phyloP scores from a whole-genome alignment of 139 green algal genomes.

The Nannochloris sp. region DNA sequence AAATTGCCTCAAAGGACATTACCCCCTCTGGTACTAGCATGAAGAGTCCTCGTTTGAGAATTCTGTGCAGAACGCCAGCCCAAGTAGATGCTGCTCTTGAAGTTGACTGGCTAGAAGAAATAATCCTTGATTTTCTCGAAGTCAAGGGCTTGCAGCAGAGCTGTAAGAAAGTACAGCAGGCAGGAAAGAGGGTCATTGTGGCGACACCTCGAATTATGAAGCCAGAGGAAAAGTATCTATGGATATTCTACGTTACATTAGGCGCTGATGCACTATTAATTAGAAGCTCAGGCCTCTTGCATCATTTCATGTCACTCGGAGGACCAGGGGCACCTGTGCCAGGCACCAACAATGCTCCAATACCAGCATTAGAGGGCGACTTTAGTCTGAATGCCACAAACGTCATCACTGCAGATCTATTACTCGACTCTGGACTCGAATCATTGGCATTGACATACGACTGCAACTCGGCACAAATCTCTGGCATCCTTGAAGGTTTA shows the following conservation, averaged over 20 bases:
- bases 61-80: constrained; percentile 65
- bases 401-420: constrained; percentile 41
- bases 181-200: constrained; percentile 46
- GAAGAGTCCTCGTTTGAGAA: constrained; percentile 6
- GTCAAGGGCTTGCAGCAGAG: constrained; percentile 67
- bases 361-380: constrained; percentile 62
- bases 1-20: neutral
- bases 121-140: constrained; percentile 80
- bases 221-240: constrained; percentile 64
- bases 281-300: constrained; percentile 50
- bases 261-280: constrained; percentile 67
- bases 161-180: constrained; percentile 36
- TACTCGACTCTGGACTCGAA: constrained; percentile 42
- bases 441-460: constrained; percentile 66
- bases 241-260: constrained; percentile 65
- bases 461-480: constrained; percentile 61
- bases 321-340: constrained; percentile 21
- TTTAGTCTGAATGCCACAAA: constrained; percentile 81
- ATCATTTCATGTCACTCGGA: constrained; percentile 48
- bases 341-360: neutral
- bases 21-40: neutral
- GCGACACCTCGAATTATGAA: constrained; percentile 69
- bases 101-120: constrained; percentile 62
- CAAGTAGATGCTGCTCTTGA: constrained; percentile 50
- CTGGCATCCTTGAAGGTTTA: constrained; percentile 25